Evolutionary conservation across 768 basidiomycete species (phyloP), one percentile per base, ranked within the genome.

Genomic region (Neoboletus subvelutipes): DNA sequence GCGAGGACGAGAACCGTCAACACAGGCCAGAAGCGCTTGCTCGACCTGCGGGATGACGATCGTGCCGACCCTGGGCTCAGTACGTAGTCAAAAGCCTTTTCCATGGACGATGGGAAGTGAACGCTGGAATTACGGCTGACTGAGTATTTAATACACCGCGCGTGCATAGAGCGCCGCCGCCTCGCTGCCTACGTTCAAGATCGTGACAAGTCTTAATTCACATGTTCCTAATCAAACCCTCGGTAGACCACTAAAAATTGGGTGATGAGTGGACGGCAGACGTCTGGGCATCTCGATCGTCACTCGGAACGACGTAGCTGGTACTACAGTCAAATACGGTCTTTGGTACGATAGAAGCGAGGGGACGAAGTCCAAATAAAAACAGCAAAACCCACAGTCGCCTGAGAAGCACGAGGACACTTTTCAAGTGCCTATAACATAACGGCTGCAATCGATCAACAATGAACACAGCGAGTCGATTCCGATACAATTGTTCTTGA

Each of bases 11-110:
- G 13, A 15, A 52, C 51, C 1, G 45, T 45, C 39, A 69, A 39
- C n/a, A 56, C 52, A 18, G 60, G 49, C 64, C 67, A 60, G 29
- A 56, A n/a, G 31, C 46, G 62, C 36, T 57, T 63, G 43, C 13
- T 29, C 7, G 46, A 18, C 50, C 20, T 63, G 22, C 56, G 52
- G 20, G 55, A 34, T 15, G 53, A 39, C 11, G 55, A 8, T 15
- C 28, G 53, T 10, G 50, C 26, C 26, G 40, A 10, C 20, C 26
- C 33, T 12, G 45, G 18, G 22, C 15, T 33, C 17, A 7, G 20
- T 29, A n/a, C 20, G 28, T 41, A 33, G 31, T 39, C 45, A 10
- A 49, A 24, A 7, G 47, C 11, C 45, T 65, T 65, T 28, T 55
- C 51, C 63, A 68, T 66, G 55, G 37, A 33, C 20, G 26, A 36